Evolutionary conservation across 331 rosid species (phyloP), one percentile per base, ranked within the genome.

Genomic region (Cydonia oblonga): DNA sequence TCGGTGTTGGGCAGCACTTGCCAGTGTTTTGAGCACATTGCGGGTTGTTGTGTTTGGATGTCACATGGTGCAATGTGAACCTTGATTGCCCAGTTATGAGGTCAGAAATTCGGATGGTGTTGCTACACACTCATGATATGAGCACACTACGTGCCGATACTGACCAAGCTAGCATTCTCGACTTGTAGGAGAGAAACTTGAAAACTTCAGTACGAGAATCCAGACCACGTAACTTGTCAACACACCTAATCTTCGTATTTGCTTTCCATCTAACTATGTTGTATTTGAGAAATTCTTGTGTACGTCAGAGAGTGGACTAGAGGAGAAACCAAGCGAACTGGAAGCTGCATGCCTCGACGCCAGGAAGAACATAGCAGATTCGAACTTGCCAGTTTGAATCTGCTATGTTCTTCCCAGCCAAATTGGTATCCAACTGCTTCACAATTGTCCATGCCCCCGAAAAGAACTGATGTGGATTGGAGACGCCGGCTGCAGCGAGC

Each of bases 251-350:
- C 53, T 2, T 46, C 6, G 9, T 2, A 46, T 6, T 2, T 46
- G 42, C 42, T 35, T 35, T 35, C 42, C 42, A 9, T 35, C 42
- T 35, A 9, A 35, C 4, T 35, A 35, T 13, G 42, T 35, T 35
- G 42, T 35, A 35, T 35, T 35, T 35, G 42, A 35, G 42, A 35
- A 35, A 35, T 35, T 35, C 42, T 35, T 35, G 42, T 35, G 42
- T 35, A 35, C 42, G 42, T 35, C 42, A 35, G 42, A 35, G 42
- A 35, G 13, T 35, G 87, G 89, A 59, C 85, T 70, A 32, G 87
- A 80, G 23, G 96, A 90, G 81, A 85, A 81, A 72, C 92, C 92
- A 65, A 90, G 96, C 75, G 88, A 87, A 78, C 88, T 88, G 49
- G 97, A 90, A 82, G 81, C 73, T 53, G 71, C 67, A 74, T 88